These are phyloP conservation scores for Ophiosphaerella narmari DNA, from an alignment of 2,329 filamentous ascomycete genomes.

Conservation along the genomic window DNA sequence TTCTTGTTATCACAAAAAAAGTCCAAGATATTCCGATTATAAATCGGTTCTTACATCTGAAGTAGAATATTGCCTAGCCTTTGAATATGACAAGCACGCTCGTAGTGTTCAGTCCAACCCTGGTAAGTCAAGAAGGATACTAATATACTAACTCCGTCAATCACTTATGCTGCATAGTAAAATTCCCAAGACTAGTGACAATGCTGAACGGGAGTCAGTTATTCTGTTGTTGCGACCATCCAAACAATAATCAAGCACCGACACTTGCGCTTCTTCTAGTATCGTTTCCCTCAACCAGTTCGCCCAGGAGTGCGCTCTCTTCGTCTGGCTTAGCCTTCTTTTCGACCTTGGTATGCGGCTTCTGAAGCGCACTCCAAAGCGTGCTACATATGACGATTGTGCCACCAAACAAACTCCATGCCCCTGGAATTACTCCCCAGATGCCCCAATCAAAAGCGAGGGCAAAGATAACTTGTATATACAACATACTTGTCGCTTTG, in stretches of 20 bases:
- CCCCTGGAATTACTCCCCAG: constrained; percentile 38
- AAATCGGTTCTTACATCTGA: too few species aligned
- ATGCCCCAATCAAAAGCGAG: constrained; percentile 64
- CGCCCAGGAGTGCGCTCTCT: constrained; percentile 11
- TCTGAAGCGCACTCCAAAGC: constrained; percentile 15
- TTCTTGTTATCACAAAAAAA: too few species aligned
- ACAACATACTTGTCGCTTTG: constrained; percentile 65
- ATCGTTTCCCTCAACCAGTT: neutral
- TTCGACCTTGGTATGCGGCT: neutral
- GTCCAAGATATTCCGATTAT: too few species aligned
- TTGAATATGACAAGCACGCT: too few species aligned
- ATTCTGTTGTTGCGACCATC: too few species aligned
- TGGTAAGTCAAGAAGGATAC: too few species aligned
- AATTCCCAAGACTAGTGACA: too few species aligned
- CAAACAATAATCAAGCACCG: neutral
- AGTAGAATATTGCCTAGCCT: too few species aligned
- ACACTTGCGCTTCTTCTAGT: constrained; percentile 4
- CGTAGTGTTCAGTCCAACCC: too few species aligned
- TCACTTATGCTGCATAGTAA: too few species aligned
- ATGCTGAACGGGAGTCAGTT: too few species aligned
- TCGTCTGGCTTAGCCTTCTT: constrained; percentile 9
- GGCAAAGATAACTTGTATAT: constrained; percentile 69
- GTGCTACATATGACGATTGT: constrained; percentile 12
- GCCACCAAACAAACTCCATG: constrained; percentile 13
- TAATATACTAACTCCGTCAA: too few species aligned